phyloP scores from a whole-genome alignment of 169 alveolate genomes.

The Cystoisospora suis region DNA sequence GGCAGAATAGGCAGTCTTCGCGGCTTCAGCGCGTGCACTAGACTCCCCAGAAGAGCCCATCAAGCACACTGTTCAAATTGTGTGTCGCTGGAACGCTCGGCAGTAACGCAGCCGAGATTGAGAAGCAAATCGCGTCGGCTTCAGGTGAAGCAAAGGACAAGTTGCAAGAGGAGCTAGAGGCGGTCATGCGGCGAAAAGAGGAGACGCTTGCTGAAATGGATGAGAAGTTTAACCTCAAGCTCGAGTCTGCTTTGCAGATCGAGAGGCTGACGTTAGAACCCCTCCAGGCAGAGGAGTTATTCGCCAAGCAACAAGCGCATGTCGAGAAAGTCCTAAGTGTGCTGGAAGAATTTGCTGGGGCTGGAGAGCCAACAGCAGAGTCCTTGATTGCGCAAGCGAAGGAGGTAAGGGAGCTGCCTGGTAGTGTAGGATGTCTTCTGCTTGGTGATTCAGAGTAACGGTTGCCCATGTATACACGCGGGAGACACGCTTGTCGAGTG shows the following conservation, averaged over 20 bases:
- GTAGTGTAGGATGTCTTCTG: no score
- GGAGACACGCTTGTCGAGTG: no score
- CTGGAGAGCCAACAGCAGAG: neutral
- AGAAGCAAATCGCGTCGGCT: neutral
- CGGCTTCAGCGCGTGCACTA: no score
- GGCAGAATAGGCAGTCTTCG: no score
- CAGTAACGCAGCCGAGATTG: neutral
- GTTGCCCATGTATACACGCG: no score
- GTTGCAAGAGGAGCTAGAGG: neutral
- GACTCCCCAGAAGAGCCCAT: no score
- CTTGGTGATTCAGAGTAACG: no score
- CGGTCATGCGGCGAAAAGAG: neutral
- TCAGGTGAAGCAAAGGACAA: neutral
- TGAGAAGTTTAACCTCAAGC: neutral
- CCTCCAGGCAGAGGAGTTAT: neutral
- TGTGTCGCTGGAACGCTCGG: no score
- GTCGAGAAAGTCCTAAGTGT: neutral
- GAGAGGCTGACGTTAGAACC: constrained; percentile 9
- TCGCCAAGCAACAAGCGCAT: neutral
- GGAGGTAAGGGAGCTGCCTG: neutral
- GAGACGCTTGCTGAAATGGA: neutral
- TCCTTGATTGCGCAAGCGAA: neutral
- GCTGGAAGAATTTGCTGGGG: neutral
- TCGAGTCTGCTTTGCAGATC: constrained; percentile 10
- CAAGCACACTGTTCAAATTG: no score